Base-by-base conservation (phyloP, 495 filamentous ascomycete species). In the Podospora sp. region DNA sequence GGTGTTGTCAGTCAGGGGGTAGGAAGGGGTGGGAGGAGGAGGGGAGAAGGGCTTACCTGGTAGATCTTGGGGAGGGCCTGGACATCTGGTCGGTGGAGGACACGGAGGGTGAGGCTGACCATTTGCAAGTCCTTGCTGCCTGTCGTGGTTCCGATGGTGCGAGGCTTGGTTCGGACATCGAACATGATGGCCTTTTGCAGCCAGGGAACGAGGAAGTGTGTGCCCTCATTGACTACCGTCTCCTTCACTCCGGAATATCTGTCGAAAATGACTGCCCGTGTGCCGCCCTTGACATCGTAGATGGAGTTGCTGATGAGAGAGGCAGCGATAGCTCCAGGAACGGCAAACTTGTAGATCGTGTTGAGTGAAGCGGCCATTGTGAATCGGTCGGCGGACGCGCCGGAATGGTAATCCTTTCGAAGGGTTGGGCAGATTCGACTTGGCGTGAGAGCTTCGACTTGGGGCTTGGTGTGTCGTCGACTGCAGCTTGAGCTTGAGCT, bases 111-210 rank as follows among this genome's bases (percentile, higher is more conserved):
- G 86, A 99, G 85, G 85, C 92, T 97, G 76, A 99, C 95, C 95
- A 99, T 99, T 87, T 99, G 95, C 80, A 99, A 78, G 82, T 99
- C 95, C 87, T 99, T 99, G 85, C 90, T 93, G 63, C 95, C 95
- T 12, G 95, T 99, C 16, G 94, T 98, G n/a, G 95, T 99, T 18
- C 89, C 90, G 80, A 99, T 97, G 75, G 94, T 97, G 72, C 95
- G 86, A 58, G 95, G 95, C 86, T 96, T 96, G 52, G 95, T 98
- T 67, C 95, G 92, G 67, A 99, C 96, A 83, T 99, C 95, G 82
- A 95, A 99, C 78, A 97, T 84, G 79, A 99, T 96, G 69, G 89
- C 90, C 82, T 89, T 89, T 76, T 99, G 95, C 75, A 99, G 81
- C 95, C 95, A 99, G 1, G 95, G 95, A 52, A 99, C 79, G 53